These are phyloP conservation scores for Mycosarcoma mackinlayi DNA, from an alignment of 1,284 basidiomycete species.

Conservation along the genomic window DNA sequence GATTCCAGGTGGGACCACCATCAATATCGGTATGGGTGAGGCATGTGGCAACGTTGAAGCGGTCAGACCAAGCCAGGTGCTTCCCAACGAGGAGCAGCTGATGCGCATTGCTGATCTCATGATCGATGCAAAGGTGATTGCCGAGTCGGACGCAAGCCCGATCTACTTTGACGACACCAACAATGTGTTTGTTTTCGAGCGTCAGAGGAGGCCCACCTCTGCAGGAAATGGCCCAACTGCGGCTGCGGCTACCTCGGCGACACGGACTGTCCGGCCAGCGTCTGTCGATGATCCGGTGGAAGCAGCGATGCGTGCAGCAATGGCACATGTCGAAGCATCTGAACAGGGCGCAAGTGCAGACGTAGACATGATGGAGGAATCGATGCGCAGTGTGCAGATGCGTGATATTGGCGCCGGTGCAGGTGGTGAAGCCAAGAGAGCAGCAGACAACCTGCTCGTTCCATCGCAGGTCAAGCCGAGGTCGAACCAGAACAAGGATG, in stretches of 20 bases:
- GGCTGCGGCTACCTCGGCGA: slow-evolving; percentile 2
- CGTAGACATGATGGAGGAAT: slow-evolving; percentile 29
- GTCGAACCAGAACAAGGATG: slow-evolving; percentile 17
- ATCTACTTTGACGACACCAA: slow-evolving; percentile 58
- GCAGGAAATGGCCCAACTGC: background rate
- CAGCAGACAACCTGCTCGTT: slow-evolving; percentile 22
- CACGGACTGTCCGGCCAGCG: slow-evolving; percentile 32
- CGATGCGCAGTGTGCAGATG: slow-evolving; percentile 37
- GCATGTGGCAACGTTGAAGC: slow-evolving; percentile 38
- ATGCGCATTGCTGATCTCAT: slow-evolving; percentile 91
- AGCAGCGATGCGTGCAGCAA: slow-evolving; percentile 60
- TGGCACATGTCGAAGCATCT: slow-evolving; percentile 12
- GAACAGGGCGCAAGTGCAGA: slow-evolving; percentile 3
- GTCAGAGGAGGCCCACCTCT: background rate
- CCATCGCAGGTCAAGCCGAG: slow-evolving; percentile 33
- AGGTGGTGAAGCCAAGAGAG: background rate
- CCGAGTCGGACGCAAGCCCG: slow-evolving; percentile 71
- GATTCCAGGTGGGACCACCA: slow-evolving; percentile 34
- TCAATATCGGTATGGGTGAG: slow-evolving; percentile 51
- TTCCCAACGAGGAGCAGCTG: slow-evolving; percentile 93
- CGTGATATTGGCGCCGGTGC: slow-evolving; percentile 20
- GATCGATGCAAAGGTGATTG: slow-evolving; percentile 78
- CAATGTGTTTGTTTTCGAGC: slow-evolving; percentile 47
- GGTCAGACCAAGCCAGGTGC: slow-evolving; percentile 72
- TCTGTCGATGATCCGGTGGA: slow-evolving; percentile 59